Conservation (phyloP, 208 protist species). For the Leptomonas seymouri region DNA sequence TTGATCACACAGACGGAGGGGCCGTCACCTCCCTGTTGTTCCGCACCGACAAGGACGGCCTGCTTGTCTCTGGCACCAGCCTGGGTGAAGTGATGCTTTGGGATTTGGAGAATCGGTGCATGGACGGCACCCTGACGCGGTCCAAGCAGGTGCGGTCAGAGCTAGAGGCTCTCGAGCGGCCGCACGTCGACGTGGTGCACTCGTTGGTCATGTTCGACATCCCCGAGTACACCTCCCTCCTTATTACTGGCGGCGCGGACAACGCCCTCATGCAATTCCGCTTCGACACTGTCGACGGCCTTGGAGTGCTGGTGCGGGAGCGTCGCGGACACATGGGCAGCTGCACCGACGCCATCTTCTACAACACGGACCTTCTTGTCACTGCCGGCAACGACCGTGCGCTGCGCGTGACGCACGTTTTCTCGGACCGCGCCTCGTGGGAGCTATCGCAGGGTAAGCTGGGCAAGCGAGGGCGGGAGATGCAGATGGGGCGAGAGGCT, state of each 20-base stretch:
- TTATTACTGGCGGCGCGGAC: constrained; percentile 87
- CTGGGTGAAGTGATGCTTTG: constrained; percentile 84
- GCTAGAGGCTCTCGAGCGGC: constrained; percentile 64
- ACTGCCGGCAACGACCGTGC: constrained; percentile 79
- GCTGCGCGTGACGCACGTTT: constrained; percentile 88
- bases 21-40: constrained; percentile 87
- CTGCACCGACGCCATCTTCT: constrained; percentile 82
- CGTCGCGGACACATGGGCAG: constrained; percentile 85
- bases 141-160: constrained; percentile 73
- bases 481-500: constrained; percentile 54
- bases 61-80: constrained; percentile 77
- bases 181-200: constrained; percentile 79
- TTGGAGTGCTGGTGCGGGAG: constrained; percentile 79
- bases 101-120: constrained; percentile 78
- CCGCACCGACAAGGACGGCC: constrained; percentile 73
- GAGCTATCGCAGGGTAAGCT: constrained; percentile 91
- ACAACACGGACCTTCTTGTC: constrained; percentile 84
- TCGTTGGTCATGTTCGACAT: constrained; percentile 68
- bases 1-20: constrained; percentile 56
- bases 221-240: constrained; percentile 38
- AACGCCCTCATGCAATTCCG: constrained; percentile 90
- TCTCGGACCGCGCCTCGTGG: constrained; percentile 88
- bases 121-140: constrained; percentile 87
- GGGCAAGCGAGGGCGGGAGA: constrained; percentile 69
- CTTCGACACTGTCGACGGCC: constrained; percentile 90